Conservation (phyloP, 2,329 filamentous ascomycete genomes). For the Neonectria hederae region DNA sequence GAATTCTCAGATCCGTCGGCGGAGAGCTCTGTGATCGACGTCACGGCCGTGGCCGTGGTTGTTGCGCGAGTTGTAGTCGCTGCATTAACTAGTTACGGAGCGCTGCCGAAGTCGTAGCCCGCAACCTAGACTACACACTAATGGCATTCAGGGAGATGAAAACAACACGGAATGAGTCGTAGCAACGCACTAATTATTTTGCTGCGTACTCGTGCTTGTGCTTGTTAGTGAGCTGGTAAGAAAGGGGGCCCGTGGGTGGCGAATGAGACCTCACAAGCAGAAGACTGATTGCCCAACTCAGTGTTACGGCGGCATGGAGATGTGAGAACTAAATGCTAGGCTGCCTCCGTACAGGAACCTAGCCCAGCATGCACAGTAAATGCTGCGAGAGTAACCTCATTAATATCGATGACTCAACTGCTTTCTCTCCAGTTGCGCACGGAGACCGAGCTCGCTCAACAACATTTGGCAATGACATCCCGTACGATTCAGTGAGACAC, state of each 20-base stretch:
- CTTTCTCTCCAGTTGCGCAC: not conserved
- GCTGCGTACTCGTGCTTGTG: not conserved
- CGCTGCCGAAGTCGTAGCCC: not conserved
- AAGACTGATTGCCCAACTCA: not conserved
- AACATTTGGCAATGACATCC: not conserved
- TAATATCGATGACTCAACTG: not conserved
- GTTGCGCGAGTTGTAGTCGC: not conserved
- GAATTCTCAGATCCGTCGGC: not conserved
- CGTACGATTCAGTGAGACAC: not conserved
- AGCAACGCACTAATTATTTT: not conserved
- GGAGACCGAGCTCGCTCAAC: not conserved
- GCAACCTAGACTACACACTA: not conserved
- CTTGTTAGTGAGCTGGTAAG: not conserved
- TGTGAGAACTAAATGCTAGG: not conserved
- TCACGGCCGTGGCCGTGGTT: not conserved
- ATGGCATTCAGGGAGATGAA: not conserved
- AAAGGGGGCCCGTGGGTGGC: not conserved
- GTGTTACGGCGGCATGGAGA: not conserved
- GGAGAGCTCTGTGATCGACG: not conserved
- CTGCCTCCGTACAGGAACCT: not conserved
- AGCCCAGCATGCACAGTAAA: not conserved
- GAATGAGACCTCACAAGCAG: not conserved
- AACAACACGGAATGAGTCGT: not conserved
- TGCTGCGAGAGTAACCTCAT: not conserved
- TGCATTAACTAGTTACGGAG: not conserved